A percentile compares a stretch with the other conserved stretches of the same genome.
Conservation (phyloP, 2,329 filamentous ascomycete genomes). For the Diaporthe australafricana region DNA sequence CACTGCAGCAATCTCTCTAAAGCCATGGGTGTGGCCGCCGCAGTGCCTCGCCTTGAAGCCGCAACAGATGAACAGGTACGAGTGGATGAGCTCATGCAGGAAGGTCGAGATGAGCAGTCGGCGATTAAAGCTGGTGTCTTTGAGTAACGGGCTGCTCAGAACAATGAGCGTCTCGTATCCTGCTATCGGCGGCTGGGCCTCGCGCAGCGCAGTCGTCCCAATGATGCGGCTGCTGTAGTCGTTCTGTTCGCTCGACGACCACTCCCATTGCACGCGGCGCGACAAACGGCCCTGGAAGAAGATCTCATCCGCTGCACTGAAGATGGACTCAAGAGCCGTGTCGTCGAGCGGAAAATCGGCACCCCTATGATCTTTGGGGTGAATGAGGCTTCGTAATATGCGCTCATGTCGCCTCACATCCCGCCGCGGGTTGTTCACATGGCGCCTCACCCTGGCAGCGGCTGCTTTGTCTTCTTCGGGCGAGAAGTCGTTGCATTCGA, state of each 20-base stretch:
- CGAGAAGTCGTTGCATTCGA: conserved; percentile 48
- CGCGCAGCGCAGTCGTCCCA: conserved; percentile 71
- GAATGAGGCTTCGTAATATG: conserved; percentile 69
- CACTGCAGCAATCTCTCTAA: conserved; percentile 67
- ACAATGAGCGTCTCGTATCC: conserved; percentile 74
- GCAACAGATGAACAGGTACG: conserved; percentile 72
- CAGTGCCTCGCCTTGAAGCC: conserved; percentile 66
- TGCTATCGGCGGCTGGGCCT: conserved; percentile 51
- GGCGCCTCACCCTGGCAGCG: conserved; percentile 59
- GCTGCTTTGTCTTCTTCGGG: conserved; percentile 60
- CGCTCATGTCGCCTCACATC: conserved; percentile 64
- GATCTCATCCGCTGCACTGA: conserved; percentile 70
- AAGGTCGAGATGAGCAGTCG: conserved; percentile 73
- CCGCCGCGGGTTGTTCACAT: conserved; percentile 58
- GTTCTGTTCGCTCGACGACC: conserved; percentile 61
- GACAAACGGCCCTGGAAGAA: conserved; percentile 70
- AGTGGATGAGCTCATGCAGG: conserved; percentile 75
- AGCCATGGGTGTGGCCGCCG: conserved; percentile 72
- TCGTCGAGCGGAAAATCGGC: conserved; percentile 67
- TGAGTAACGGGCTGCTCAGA: conserved; percentile 69
- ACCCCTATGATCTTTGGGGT: conserved; percentile 54
- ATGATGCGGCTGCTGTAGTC: conserved; percentile 66
- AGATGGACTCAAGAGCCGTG: conserved; percentile 67
- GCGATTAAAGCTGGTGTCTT: conserved; percentile 66
- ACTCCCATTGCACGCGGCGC: conserved; percentile 71